phyloP scores from a whole-genome alignment of 306 rosid species.

The Fragaria ananassa region DNA sequence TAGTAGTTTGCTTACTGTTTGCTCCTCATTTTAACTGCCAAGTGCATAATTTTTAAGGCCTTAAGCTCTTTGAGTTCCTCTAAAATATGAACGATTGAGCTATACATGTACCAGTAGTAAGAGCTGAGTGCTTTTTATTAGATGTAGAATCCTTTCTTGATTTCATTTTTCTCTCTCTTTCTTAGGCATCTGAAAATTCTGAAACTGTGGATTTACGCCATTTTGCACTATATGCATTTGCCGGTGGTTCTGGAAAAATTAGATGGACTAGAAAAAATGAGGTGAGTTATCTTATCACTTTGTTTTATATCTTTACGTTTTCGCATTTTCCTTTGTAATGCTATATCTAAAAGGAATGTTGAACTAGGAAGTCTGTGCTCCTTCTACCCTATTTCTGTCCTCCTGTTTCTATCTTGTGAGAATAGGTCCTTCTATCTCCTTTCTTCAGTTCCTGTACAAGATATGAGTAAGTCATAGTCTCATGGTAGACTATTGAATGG shows the following conservation, averaged over 20 bases:
- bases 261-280: slow-evolving; percentile 84
- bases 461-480: background rate
- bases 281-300: slow-evolving; percentile 37
- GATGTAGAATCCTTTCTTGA: slow-evolving; percentile 15
- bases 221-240: slow-evolving; percentile 88
- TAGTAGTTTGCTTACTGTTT: background rate
- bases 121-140: background rate
- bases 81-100: background rate
- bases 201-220: slow-evolving; percentile 84
- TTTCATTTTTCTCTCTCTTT: slow-evolving; percentile 26
- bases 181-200: slow-evolving; percentile 65
- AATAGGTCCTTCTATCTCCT: background rate
- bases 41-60: no score
- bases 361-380: background rate
- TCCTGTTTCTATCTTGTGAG: background rate
- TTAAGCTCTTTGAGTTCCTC: background rate
- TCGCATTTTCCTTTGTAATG: background rate
- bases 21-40: background rate
- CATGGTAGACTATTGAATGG: background rate
- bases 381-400: background rate
- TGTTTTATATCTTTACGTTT: background rate
- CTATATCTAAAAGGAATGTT: background rate
- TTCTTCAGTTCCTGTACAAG: background rate
- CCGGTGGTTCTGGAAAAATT: slow-evolving; percentile 73
- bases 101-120: background rate